Evolutionary conservation across 2,329 filamentous ascomycete species (phyloP).

Genomic region (Xylaria sp.): DNA sequence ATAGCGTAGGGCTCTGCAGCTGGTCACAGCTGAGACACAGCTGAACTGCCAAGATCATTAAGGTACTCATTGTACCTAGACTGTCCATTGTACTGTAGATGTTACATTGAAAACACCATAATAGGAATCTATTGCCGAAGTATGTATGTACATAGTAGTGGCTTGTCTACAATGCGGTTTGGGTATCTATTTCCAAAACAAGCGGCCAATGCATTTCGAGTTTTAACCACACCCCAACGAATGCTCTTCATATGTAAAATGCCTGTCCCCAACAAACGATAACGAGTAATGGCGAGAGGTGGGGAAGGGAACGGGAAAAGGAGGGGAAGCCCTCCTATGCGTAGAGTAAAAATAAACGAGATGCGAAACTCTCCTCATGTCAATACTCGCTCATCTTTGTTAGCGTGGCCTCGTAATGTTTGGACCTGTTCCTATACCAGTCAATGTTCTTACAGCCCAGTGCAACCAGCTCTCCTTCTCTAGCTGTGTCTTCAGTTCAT

Average conservation of each 20-base stretch:
- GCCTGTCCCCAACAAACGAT: constrained; percentile 17
- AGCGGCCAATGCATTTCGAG: constrained; percentile 6
- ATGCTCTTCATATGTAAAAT: constrained; percentile 25
- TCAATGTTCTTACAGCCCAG: constrained; percentile 72
- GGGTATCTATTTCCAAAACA: constrained; percentile 34
- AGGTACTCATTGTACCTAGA: background rate
- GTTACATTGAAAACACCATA: background rate
- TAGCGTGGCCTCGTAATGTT: constrained; percentile 60
- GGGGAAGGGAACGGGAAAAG: background rate
- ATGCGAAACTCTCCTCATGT: background rate
- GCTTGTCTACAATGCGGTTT: constrained; percentile 21
- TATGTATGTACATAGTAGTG: background rate
- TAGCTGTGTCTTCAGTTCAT: constrained; percentile 70
- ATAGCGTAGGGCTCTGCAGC: background rate
- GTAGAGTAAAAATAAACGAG: background rate
- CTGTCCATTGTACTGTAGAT: no score
- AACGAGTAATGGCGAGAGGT: background rate
- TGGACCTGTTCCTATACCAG: constrained; percentile 69
- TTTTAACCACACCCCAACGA: constrained; percentile 17
- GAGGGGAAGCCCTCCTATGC: background rate
- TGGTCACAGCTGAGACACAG: background rate
- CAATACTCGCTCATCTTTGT: constrained; percentile 32
- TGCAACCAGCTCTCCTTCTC: constrained; percentile 73
- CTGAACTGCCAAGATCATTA: background rate
- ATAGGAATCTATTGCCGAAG: background rate